phyloP scores from a whole-genome alignment of 1,284 basidiomycete genomes.

The Ceratobasidium sp. region DNA sequence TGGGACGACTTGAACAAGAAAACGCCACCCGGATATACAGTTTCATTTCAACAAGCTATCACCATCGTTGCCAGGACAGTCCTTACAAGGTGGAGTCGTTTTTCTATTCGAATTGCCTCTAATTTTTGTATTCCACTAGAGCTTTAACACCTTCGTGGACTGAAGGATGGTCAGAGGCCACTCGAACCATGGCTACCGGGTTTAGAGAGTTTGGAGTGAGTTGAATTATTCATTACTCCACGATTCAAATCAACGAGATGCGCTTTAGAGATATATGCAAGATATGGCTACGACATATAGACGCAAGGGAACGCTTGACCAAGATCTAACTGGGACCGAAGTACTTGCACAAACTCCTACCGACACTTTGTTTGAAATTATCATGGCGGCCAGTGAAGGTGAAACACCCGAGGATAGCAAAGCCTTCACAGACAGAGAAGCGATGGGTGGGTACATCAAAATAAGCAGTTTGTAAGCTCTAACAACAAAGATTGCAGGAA shows the following conservation, averaged over 20 bases:
- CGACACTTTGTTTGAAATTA: slow-evolving; percentile 11
- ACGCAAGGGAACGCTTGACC: neutral
- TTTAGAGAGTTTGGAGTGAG: slow-evolving; percentile 5
- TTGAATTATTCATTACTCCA: neutral
- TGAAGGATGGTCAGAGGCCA: neutral
- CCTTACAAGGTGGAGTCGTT: neutral
- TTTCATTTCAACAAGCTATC: slow-evolving; percentile 8
- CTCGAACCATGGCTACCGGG: neutral
- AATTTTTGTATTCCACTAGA: neutral
- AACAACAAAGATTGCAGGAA: too few species aligned
- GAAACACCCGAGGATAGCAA: too few species aligned
- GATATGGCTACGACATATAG: neutral
- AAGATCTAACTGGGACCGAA: neutral
- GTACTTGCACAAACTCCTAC: neutral
- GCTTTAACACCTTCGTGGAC: slow-evolving; percentile 1
- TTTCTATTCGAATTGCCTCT: neutral
- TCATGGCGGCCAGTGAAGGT: neutral
- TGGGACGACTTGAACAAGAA: neutral
- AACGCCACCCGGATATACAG: neutral
- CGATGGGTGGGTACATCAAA: too few species aligned
- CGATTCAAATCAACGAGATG: too few species aligned
- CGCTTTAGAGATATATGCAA: neutral
- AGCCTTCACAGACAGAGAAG: too few species aligned
- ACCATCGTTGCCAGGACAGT: neutral
- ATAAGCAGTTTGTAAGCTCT: too few species aligned